These are phyloP conservation scores for Botrytis elliptica DNA, from an alignment of 2,329 filamentous ascomycete species.

Conservation along the genomic window DNA sequence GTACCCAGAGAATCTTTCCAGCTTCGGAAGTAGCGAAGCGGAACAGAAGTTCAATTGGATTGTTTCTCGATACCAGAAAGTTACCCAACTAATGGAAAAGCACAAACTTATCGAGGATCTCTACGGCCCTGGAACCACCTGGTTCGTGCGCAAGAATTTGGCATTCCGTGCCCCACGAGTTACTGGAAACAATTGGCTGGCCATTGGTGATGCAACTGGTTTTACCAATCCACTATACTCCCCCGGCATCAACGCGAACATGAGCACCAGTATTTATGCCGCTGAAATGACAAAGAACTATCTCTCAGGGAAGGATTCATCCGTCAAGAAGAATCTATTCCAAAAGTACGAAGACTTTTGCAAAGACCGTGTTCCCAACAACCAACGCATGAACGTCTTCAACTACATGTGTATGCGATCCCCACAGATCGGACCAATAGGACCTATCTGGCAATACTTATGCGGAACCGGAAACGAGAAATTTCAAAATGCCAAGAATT, in stretches of 20 bases:
- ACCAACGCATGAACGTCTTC: conserved; percentile 34
- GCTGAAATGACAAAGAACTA: conserved; percentile 25
- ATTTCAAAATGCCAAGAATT: conserved; percentile 22
- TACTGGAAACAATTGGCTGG: conserved; percentile 33
- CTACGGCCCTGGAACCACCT: conserved; percentile 32
- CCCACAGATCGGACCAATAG: conserved; percentile 28
- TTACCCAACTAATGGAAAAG: conserved; percentile 33
- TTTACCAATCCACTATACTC: conserved; percentile 38
- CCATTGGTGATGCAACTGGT: conserved; percentile 36
- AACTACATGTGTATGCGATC: conserved; percentile 32
- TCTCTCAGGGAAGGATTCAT: conserved; percentile 1
- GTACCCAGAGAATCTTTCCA: conserved; percentile 30
- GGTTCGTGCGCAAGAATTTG: conserved; percentile 32
- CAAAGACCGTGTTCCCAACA: conserved; percentile 24
- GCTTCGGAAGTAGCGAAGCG: conserved; percentile 33
- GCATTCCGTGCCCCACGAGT: conserved; percentile 30
- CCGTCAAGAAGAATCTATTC: background rate
- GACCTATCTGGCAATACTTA: conserved; percentile 33
- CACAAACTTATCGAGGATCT: conserved; percentile 28
- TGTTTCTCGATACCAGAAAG: conserved; percentile 28
- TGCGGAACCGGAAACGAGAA: conserved; percentile 26
- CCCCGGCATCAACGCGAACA: conserved; percentile 36
- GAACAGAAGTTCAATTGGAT: conserved; percentile 37
- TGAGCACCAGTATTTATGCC: conserved; percentile 25
- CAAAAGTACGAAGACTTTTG: conserved; percentile 29